Conservation (phyloP, 139 green algal species). For the Volvox africanus region DNA sequence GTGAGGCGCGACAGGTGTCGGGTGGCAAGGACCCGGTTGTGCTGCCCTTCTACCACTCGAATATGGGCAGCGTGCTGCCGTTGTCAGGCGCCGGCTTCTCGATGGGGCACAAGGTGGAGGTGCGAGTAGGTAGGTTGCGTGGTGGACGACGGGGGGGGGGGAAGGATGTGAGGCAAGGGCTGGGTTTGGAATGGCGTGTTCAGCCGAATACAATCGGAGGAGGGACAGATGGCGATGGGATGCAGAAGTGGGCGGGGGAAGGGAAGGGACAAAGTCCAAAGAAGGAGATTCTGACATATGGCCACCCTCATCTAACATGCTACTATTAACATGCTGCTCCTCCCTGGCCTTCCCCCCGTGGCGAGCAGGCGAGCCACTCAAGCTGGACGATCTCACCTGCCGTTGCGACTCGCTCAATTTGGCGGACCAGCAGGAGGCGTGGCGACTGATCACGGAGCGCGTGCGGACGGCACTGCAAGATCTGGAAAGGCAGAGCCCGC, state of each 20-base stretch:
- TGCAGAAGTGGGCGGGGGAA: background rate
- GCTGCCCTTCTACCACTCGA: conserved; percentile 89
- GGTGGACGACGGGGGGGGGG: background rate
- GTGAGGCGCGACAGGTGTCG: conserved; percentile 63
- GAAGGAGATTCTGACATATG: too few relatives aligned
- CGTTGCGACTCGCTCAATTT: conserved; percentile 42
- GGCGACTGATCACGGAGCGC: conserved; percentile 69
- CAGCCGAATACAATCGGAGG: background rate
- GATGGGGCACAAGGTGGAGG: conserved; percentile 15
- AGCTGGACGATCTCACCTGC: conserved; percentile 76
- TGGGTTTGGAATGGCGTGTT: background rate
- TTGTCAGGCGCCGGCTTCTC: conserved; percentile 59
- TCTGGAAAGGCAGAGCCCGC: conserved; percentile 66
- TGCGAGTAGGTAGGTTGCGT: background rate
- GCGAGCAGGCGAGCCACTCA: conserved; percentile 74
- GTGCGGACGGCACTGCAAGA: conserved; percentile 65
- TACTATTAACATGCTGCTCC: too few relatives aligned
- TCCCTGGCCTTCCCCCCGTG: too few relatives aligned
- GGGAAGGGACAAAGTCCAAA: too few relatives aligned
- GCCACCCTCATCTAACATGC: too few relatives aligned
- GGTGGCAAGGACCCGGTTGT: conserved; percentile 75
- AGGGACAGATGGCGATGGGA: background rate
- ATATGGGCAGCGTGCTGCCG: conserved; percentile 84
- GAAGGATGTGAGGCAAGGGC: background rate
- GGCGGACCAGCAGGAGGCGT: conserved; percentile 53